Evolutionary conservation across 306 rosid species (phyloP).

Genomic region (Prunus fruticosa): DNA sequence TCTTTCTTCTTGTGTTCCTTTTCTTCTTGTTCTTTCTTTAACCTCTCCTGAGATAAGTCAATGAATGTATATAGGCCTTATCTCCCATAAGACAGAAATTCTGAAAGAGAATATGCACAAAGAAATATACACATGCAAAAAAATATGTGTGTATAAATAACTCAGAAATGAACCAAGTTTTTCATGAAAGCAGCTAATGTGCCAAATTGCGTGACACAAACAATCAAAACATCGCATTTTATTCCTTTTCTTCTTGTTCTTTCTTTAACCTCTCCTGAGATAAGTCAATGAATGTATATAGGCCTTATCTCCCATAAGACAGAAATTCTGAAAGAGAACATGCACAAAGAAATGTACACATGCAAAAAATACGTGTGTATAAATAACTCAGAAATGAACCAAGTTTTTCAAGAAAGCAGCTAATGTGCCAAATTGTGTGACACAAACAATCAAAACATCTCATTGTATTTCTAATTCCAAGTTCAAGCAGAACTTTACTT

Average conservation of each 20-base stretch:
- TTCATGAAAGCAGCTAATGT: background rate
- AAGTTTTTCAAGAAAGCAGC: background rate
- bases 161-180: background rate
- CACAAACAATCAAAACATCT: constrained; percentile 8
- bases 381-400: background rate
- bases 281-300: background rate
- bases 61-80: background rate
- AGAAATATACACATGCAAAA: background rate
- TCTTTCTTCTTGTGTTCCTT: constrained; percentile 85
- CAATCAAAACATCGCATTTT: constrained; percentile 3
- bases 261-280: constrained; percentile 82
- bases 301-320: background rate
- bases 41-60: constrained; percentile 59
- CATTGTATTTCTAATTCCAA: background rate
- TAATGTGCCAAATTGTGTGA: background rate
- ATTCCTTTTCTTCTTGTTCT: constrained; percentile 63
- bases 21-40: constrained; percentile 90
- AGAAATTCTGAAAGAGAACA: background rate
- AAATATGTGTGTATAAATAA: background rate
- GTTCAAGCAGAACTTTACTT: background rate
- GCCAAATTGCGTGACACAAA: background rate
- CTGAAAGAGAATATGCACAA: background rate
- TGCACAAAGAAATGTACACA: background rate
- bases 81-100: background rate
- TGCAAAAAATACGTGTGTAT: background rate